Evolutionary conservation across 1,284 basidiomycete genomes (phyloP).

Genomic region (Microbotryomycetes sp.): DNA sequence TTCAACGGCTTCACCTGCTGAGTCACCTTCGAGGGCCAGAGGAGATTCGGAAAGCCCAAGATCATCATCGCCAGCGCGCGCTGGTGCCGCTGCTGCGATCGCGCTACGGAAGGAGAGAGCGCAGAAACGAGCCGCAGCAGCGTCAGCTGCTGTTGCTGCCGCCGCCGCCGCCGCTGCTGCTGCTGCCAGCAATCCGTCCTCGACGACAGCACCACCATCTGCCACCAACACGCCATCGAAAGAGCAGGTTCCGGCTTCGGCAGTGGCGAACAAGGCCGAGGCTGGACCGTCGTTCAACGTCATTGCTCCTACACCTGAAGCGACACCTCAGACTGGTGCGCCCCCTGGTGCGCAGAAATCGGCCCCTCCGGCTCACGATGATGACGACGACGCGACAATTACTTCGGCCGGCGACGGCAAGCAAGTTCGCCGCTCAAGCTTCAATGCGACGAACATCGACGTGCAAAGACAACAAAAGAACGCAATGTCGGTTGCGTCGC

Average conservation of each 20-base stretch:
- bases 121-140: background rate
- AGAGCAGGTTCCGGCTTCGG: background rate
- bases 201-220: background rate
- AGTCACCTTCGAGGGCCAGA: background rate
- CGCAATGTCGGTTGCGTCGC: background rate
- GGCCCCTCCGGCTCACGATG: background rate
- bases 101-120: background rate
- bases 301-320: conserved; percentile 21
- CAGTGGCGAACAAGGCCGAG: background rate
- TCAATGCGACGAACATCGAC: background rate
- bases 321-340: conserved; percentile 1
- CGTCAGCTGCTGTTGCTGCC: background rate
- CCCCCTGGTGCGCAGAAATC: background rate
- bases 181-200: too few relatives aligned
- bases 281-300: conserved; percentile 9
- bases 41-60: background rate
- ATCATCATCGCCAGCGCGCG: background rate
- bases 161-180: background rate
- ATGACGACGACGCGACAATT: background rate
- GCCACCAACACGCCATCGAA: background rate
- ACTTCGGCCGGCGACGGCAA: background rate
- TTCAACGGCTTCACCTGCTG: conserved; percentile 7
- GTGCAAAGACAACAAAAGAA: background rate
- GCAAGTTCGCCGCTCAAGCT: background rate
- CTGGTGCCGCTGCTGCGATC: background rate